Conservation (phyloP, 768 basidiomycete genomes). For the Leccinum truebloodii region DNA sequence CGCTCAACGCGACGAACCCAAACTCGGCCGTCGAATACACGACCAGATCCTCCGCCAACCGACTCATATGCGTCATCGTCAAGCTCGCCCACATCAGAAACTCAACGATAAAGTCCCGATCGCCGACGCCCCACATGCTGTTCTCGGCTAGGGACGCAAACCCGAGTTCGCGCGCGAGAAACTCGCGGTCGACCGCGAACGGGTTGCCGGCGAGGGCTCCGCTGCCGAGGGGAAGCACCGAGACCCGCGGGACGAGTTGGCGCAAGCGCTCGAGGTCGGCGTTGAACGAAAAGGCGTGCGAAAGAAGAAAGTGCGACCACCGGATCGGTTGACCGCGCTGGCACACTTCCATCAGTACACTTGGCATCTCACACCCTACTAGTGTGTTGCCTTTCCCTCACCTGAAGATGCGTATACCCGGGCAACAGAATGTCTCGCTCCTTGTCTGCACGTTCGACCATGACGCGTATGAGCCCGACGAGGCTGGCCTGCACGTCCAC, state of each 20-base stretch:
- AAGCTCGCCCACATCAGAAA: conserved; percentile 96
- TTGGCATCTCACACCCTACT: not conserved
- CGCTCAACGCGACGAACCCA: conserved; percentile 92
- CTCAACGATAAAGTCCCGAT: conserved; percentile 96
- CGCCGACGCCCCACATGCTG: conserved; percentile 94
- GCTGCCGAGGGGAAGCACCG: conserved; percentile 90
- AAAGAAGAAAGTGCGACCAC: conserved; percentile 96
- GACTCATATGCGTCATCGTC: conserved; percentile 90
- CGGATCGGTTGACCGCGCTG: conserved; percentile 98
- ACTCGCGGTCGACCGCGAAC: conserved; percentile 90
- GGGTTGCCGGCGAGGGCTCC: conserved; percentile 97
- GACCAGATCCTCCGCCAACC: conserved; percentile 94
- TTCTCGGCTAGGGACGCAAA: conserved; percentile 91
- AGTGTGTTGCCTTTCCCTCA: conserved; percentile 30
- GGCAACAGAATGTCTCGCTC: conserved; percentile 91
- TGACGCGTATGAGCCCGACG: conserved; percentile 78
- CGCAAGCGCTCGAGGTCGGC: conserved; percentile 84
- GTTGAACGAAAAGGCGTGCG: conserved; percentile 93
- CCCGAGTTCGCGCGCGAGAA: conserved; percentile 86
- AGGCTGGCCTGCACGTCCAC: conserved; percentile 64
- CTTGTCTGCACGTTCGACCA: conserved; percentile 90
- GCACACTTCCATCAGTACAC: conserved; percentile 43
- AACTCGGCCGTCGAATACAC: conserved; percentile 98
- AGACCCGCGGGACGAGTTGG: conserved; percentile 85
- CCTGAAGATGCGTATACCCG: conserved; percentile 98